These are phyloP conservation scores for Musa balbisiana DNA, from an alignment of 202 grass and related monocot species.

Conservation along the genomic window DNA sequence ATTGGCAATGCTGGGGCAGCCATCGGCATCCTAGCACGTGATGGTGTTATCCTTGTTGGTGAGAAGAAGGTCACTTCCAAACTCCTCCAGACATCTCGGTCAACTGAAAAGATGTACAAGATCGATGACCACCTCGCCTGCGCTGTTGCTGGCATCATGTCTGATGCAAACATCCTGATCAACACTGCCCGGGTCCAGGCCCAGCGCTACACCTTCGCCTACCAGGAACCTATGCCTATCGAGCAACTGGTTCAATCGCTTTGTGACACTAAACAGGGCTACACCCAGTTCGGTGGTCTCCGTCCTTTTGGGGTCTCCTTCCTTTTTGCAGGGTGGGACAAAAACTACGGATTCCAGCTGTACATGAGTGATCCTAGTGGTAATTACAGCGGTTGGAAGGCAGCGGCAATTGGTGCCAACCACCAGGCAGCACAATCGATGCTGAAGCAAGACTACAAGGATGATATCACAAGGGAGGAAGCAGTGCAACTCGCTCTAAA, in stretches of 20 bases:
- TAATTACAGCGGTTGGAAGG: slow-evolving; percentile 42
- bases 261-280: too few species aligned
- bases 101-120: too few species aligned
- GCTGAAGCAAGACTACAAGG: slow-evolving; percentile 19
- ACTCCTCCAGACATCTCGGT: too few species aligned
- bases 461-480: slow-evolving; percentile 69
- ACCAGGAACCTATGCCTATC: slow-evolving; percentile 91
- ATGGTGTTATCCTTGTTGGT: slow-evolving; percentile 77
- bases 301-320: too few species aligned
- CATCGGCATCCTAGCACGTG: slow-evolving; percentile 38
- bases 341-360: slow-evolving; percentile 79
- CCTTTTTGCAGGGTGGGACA: slow-evolving; percentile 50
- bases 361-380: slow-evolving; percentile 1
- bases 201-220: slow-evolving; percentile 12
- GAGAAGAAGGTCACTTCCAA: slow-evolving; percentile 73
- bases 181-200: too few species aligned
- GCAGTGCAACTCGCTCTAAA: slow-evolving; percentile 72
- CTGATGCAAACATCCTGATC: too few species aligned
- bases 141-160: slow-evolving; percentile 49
- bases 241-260: slow-evolving; percentile 45
- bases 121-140: slow-evolving; percentile 83
- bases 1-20: too few species aligned
- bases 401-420: slow-evolving; percentile 76
- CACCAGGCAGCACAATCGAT: slow-evolving; percentile 92
- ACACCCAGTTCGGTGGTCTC: too few species aligned